Conservation (phyloP, 2,329 filamentous ascomycete species). For the Fusarium napiforme region DNA sequence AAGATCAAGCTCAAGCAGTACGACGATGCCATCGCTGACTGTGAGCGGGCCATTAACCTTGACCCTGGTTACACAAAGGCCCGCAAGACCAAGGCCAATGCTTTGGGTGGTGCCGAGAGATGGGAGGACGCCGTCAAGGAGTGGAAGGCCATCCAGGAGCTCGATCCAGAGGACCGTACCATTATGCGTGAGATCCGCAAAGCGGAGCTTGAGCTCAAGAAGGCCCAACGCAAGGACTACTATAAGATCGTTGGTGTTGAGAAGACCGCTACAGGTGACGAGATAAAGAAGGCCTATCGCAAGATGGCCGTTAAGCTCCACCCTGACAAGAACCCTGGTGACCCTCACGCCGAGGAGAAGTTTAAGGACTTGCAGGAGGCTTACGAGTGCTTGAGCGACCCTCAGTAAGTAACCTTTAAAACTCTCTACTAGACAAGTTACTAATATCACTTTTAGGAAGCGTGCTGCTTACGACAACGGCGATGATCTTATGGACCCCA, state of each 20-base stretch:
- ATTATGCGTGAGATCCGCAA: conserved; percentile 87
- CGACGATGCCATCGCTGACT: conserved; percentile 83
- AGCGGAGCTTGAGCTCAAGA: conserved; percentile 96
- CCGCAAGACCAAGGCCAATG: conserved; percentile 92
- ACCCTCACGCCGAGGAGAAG: conserved; percentile 83
- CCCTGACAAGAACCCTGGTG: conserved; percentile 95
- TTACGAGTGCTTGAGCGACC: conserved; percentile 93
- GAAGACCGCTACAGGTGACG: conserved; percentile 83
- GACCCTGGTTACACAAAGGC: conserved; percentile 91
- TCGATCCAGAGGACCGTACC: conserved; percentile 82
- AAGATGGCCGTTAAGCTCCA: conserved; percentile 95
- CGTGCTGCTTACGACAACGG: conserved; percentile 91
- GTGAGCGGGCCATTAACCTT: conserved; percentile 82
- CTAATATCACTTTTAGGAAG: conserved; percentile 70
- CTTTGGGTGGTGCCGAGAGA: conserved; percentile 82
- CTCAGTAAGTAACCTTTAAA: conserved; percentile 74
- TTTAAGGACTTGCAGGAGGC: conserved; percentile 99
- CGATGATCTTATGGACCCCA: conserved; percentile 87
- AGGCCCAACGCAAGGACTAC: conserved; percentile 96
- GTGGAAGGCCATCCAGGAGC: conserved; percentile 86
- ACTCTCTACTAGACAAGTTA: not conserved
- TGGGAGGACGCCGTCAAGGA: conserved; percentile 94
- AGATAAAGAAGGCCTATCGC: conserved; percentile 97
- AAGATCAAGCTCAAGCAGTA: conserved; percentile 86
- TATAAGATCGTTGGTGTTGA: conserved; percentile 94